Evolutionary conservation across 1,284 basidiomycete species (phyloP), one percentile per base, ranked within the genome.

Genomic region (Apiotrichum gamsii): DNA sequence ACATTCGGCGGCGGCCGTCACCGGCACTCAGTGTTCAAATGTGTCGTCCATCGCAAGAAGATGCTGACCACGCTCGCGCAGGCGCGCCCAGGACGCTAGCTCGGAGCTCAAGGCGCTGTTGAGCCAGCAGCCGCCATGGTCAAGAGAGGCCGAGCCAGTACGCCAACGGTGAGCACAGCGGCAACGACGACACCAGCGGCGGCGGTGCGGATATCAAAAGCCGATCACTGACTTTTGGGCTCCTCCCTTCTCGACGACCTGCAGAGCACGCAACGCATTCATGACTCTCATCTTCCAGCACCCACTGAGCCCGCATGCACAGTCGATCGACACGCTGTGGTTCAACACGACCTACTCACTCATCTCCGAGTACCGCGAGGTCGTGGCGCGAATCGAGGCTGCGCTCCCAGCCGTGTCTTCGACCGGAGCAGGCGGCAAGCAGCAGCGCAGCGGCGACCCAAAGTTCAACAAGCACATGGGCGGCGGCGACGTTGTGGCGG

Each of bases 321-420:
- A 84, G 65, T 84, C 86, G 71, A 81, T 84, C 35, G 87, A 91
- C 37, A 81, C 84, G 47, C 77, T 95, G 10, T 95, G 91, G 90
- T 85, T 90, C 79, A 83, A 89, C 61, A 94, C 90, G 0, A 87
- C 88, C 18, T 87, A 96, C 72, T 77, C 81, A 31, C 81, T 91
- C 69, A 95, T 96, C 58, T 75, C 83, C 21, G 76, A 80, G 28
- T 94, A 90, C 75, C 90, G 91, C 62, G 79, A 84, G 50, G 79
- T 79, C 37, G 80, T 94, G 54, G 70, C 80, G 41, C 68, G 75
- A 0, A 77, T 90, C 50, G 87, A 93, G 51, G 62, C 62, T 23
- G 45, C 57, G 3, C 54, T 69, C 28, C 9, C 18, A 13, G 13
- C 39, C 14, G 42, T 29, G 28, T 36, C 36, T 21, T n/a, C 32